Percentiles rank a stretch among this genome's conserved stretches.
Evolutionary conservation across 108 stramenopile species (phyloP).

Genomic region (Skeletonema potamos): DNA sequence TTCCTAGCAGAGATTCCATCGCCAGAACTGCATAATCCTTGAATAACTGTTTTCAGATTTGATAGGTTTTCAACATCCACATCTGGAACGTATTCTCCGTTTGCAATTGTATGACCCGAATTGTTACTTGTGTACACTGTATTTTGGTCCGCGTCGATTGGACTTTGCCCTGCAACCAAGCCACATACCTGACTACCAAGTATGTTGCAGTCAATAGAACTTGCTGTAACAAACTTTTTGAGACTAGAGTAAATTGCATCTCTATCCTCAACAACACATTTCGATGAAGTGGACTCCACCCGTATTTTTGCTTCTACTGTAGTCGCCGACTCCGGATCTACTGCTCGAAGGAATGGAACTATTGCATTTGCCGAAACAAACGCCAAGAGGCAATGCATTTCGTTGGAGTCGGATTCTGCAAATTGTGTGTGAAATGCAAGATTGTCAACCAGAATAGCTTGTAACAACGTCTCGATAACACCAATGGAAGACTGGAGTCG

Average conservation of each 20-base stretch:
- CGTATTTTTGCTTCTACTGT: constrained; percentile 19
- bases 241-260: constrained; percentile 27
- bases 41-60: constrained; percentile 7
- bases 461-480: constrained; percentile 21
- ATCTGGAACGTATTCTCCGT: constrained; percentile 29
- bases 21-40: constrained; percentile 20
- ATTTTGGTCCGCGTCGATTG: constrained; percentile 7
- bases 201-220: constrained; percentile 33
- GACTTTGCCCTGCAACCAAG: neutral
- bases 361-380: constrained; percentile 27
- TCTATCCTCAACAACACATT: neutral
- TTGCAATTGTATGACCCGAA: constrained; percentile 19
- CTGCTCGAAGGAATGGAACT: constrained; percentile 23
- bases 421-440: constrained; percentile 23
- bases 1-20: constrained; percentile 4
- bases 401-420: constrained; percentile 1
- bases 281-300: neutral
- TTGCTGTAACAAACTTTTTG: constrained; percentile 11
- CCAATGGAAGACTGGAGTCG: neutral
- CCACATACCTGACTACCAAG: constrained; percentile 32
- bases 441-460: constrained; percentile 32
- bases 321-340: constrained; percentile 16
- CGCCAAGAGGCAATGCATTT: constrained; percentile 20
- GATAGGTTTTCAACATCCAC: constrained; percentile 11
- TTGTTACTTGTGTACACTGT: constrained; percentile 4